Conservation (phyloP, 1,284 basidiomycete genomes). For the Cutaneotrichosporon sp. region DNA sequence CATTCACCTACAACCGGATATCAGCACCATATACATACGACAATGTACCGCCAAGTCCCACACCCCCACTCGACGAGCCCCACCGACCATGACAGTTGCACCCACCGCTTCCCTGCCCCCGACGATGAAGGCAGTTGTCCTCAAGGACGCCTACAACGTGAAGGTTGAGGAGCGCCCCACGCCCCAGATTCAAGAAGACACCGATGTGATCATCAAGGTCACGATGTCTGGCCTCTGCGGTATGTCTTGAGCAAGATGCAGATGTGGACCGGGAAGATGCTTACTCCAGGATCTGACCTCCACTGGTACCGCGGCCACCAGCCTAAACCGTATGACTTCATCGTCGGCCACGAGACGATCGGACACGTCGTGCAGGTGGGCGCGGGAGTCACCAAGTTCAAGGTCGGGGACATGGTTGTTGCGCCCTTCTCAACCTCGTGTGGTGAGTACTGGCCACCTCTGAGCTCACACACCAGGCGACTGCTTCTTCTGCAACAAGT, state of each 20-base stretch:
- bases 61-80: conserved; percentile 4
- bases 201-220: conserved; percentile 44
- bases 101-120: conserved; percentile 12
- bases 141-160: conserved; percentile 34
- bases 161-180: conserved; percentile 36
- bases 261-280: no score
- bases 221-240: conserved; percentile 43
- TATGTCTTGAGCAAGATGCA: conserved; percentile 21
- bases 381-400: conserved; percentile 64
- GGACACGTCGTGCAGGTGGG: conserved; percentile 75
- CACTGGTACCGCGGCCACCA: conserved; percentile 71
- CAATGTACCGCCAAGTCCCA: neutral
- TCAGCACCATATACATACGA: neutral
- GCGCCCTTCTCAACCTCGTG: conserved; percentile 83
- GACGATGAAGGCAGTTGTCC: conserved; percentile 46
- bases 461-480: conserved; percentile 25
- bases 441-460: conserved; percentile 60
- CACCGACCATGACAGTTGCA: neutral
- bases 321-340: conserved; percentile 28
- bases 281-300: conserved; percentile 71
- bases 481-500: conserved; percentile 65
- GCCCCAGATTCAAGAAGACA: conserved; percentile 31
- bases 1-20: no score
- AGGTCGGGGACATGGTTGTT: conserved; percentile 78
- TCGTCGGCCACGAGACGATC: conserved; percentile 75